phyloP scores from a whole-genome alignment of 805 yeast genomes.

The Candida cerambycidarum region DNA sequence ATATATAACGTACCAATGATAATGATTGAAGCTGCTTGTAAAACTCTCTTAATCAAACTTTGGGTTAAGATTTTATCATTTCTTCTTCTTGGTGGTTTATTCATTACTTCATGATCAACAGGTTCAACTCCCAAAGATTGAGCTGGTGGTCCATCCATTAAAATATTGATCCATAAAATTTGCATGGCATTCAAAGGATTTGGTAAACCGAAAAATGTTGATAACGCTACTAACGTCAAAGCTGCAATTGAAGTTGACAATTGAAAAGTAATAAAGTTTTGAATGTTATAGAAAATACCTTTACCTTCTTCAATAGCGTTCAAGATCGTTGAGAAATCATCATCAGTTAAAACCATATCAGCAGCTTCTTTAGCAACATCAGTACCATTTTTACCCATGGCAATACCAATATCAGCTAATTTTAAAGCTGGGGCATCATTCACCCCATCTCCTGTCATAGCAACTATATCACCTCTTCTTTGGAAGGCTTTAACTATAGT shows the following conservation, averaged over 20 bases:
- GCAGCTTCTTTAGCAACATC: conserved; percentile 99
- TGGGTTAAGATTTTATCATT: conserved; percentile 78
- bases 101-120: conserved; percentile 94
- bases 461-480: conserved; percentile 90
- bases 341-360: conserved; percentile 96
- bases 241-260: conserved; percentile 96
- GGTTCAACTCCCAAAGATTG: conserved; percentile 97
- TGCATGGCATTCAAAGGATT: conserved; percentile 98
- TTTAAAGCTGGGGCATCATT: conserved; percentile 98
- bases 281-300: conserved; percentile 94
- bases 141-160: conserved; percentile 99
- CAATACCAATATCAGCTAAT: conserved; percentile 92
- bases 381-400: conserved; percentile 92
- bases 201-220: conserved; percentile 85
- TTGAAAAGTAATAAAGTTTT: conserved; percentile 92
- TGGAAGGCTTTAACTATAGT: conserved; percentile 87
- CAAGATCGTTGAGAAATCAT: conserved; percentile 91
- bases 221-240: conserved; percentile 78
- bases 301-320: conserved; percentile 97
- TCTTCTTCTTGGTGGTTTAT: conserved; percentile 91
- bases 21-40: conserved; percentile 76
- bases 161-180: conserved; percentile 93
- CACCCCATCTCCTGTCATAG: conserved; percentile 99
- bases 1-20: conserved; percentile 84
- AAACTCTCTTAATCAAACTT: conserved; percentile 65